Evolutionary conservation across 2,329 filamentous ascomycete genomes (phyloP).

Genomic region (Pyricularia grisea): DNA sequence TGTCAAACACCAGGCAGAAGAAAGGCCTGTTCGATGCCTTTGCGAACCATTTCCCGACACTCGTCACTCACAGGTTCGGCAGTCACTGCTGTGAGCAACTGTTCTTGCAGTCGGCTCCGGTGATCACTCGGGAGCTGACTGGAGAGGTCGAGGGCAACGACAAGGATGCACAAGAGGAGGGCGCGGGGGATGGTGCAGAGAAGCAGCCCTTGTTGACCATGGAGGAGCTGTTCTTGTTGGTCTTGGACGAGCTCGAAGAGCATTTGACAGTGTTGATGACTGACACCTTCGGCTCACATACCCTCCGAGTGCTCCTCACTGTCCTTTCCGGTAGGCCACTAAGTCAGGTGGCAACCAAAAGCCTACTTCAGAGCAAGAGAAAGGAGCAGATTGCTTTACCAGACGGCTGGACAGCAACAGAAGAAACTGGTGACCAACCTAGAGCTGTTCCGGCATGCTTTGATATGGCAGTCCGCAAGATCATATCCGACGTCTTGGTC

Average conservation of each 20-base stretch:
- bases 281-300: slow-evolving; percentile 83
- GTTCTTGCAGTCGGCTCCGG: slow-evolving; percentile 72
- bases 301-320: slow-evolving; percentile 74
- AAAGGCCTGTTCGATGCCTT: slow-evolving; percentile 83
- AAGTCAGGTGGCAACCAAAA: slow-evolving; percentile 57
- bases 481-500: slow-evolving; percentile 67
- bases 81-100: slow-evolving; percentile 95
- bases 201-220: slow-evolving; percentile 52
- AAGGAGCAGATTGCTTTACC: slow-evolving; percentile 73
- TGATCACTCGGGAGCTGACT: slow-evolving; percentile 65
- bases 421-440: slow-evolving; percentile 10
- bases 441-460: slow-evolving; percentile 72
- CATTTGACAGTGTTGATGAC: slow-evolving; percentile 77
- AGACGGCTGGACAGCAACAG: slow-evolving; percentile 6
- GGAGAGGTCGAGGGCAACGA: slow-evolving; percentile 35
- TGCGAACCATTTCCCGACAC: slow-evolving; percentile 73
- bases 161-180: slow-evolving; percentile 26
- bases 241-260: slow-evolving; percentile 79
- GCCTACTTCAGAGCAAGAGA: slow-evolving; percentile 80
- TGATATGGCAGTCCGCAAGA: slow-evolving; percentile 64
- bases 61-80: slow-evolving; percentile 92
- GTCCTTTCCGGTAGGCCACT: slow-evolving; percentile 78
- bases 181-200: slow-evolving; percentile 30
- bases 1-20: slow-evolving; percentile 71
- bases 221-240: slow-evolving; percentile 76